Evolutionary conservation across 768 basidiomycete species (phyloP), one percentile per base, ranked within the genome.

Genomic region (Strobilomyces echinocephalus): DNA sequence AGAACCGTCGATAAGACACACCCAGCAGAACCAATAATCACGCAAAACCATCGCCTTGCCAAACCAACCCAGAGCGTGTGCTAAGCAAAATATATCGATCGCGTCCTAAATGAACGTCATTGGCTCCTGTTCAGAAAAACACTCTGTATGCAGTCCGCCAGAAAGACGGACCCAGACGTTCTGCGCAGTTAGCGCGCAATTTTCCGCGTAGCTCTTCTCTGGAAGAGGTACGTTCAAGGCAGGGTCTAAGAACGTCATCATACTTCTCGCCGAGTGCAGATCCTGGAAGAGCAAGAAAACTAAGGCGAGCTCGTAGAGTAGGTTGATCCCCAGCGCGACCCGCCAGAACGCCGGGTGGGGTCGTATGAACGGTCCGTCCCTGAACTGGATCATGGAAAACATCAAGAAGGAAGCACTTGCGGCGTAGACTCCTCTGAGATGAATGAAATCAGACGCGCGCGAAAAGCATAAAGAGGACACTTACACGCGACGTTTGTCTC

Each of bases 1-100:
- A n/a, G n/a, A 43, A 56, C 10, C 0, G 2, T 21, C 30, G 45
- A 49, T 40, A 38, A 47, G 43, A 41, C 74, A 54, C 63, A 91
- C 90, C 90, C 91, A 93, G 63, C 91, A 93, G 64, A 92, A 93
- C 91, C 91, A 93, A 63, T 94, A 93, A 63, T 94, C 91, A 21
- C 91, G 82, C 63, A 94, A 69, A 60, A 94, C 86, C 78, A 93
- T 79, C 4, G 91, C 91, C 69, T 94, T 94, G 40, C 91, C 90
- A 66, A 91, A 93, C 91, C 91, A 94, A 6, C 91, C 91, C 45
- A 93, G 66, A 36, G 89, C 73, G 67, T 94, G 91, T 28, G 91
- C 91, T 16, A 93, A 60, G 63, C 90, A 92, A 66, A 94, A 94
- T 50, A 92, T 85, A 64, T 94, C 91, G 30, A 94, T 68, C 5